Conservation (phyloP, 2,329 filamentous ascomycete species). For the Dryadomyces quercivorus region DNA sequence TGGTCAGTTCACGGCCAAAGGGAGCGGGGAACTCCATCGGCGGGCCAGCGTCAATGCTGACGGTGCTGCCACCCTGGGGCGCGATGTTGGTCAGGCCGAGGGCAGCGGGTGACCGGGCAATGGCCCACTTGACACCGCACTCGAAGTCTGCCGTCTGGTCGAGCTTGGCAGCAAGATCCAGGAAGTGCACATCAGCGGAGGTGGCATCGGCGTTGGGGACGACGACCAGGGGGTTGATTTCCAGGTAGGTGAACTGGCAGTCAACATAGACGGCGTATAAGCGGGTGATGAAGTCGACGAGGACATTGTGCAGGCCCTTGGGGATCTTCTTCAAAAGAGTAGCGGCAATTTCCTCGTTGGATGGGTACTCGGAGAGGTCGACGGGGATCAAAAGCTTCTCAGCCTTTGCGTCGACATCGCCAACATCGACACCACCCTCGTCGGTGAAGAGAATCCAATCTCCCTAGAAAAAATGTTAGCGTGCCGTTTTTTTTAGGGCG, state of each 20-base stretch:
- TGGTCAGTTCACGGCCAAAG: constrained; percentile 95
- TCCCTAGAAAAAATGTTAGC: constrained; percentile 44
- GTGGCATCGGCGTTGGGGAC: constrained; percentile 89
- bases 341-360: constrained; percentile 83
- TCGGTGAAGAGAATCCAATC: constrained; percentile 99
- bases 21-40: constrained; percentile 99
- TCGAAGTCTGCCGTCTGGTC: constrained; percentile 99
- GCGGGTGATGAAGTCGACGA: constrained; percentile 97
- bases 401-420: constrained; percentile 96
- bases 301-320: constrained; percentile 89
- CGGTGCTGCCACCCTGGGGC: constrained; percentile 54
- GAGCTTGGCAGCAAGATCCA: constrained; percentile 95
- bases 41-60: constrained; percentile 90
- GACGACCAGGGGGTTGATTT: constrained; percentile 98
- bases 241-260: constrained; percentile 99
- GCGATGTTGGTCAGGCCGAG: constrained; percentile 66
- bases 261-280: constrained; percentile 98
- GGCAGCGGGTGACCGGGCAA: constrained; percentile 81
- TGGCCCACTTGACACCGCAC: constrained; percentile 97
- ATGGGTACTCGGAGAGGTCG: constrained; percentile 86
- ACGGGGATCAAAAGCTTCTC: constrained; percentile 98
- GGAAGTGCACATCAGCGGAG: constrained; percentile 91
- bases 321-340: constrained; percentile 87
- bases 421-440: constrained; percentile 98
- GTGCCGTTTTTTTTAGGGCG: background rate